Percentiles rank a stretch among this genome's conserved stretches.
Conservation (phyloP, 768 basidiomycete species). For the Naganishia friedmannii region DNA sequence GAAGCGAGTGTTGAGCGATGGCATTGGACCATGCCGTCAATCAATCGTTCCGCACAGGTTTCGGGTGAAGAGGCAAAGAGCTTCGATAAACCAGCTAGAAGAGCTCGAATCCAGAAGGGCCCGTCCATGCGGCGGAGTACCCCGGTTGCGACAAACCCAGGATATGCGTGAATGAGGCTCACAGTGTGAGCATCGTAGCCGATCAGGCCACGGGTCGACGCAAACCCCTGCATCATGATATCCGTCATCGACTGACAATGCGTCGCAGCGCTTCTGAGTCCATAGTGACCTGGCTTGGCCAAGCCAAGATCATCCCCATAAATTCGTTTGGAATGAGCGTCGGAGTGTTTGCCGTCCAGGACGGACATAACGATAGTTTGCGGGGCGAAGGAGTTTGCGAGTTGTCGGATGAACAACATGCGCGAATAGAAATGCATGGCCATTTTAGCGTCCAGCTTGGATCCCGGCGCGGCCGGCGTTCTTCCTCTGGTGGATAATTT, state of each 20-base stretch:
- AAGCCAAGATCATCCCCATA: constrained; percentile 28
- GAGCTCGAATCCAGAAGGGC: neutral
- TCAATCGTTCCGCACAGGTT: neutral
- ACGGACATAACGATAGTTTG: constrained; percentile 27
- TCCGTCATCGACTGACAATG: constrained; percentile 29
- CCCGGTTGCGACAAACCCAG: constrained; percentile 24
- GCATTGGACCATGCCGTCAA: constrained; percentile 1
- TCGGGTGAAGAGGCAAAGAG: neutral
- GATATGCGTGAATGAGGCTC: constrained; percentile 30
- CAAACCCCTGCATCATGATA: constrained; percentile 24
- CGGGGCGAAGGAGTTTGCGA: neutral
- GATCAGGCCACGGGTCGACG: neutral
- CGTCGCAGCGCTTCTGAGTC: neutral
- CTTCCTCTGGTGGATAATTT: constrained; percentile 27
- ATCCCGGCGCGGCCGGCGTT: constrained; percentile 18
- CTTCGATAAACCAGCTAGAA: neutral
- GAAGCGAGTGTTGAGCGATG: neutral
- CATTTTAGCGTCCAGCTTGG: constrained; percentile 28
- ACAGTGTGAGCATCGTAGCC: neutral
- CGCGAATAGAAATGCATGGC: constrained; percentile 31
- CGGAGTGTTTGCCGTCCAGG: constrained; percentile 25
- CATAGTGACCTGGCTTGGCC: constrained; percentile 19
- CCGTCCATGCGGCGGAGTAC: neutral
- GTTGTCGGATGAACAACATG: constrained; percentile 31
- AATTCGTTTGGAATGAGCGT: constrained; percentile 9